Conservation (phyloP, 768 basidiomycete genomes). For the Suillus occidentalis region DNA sequence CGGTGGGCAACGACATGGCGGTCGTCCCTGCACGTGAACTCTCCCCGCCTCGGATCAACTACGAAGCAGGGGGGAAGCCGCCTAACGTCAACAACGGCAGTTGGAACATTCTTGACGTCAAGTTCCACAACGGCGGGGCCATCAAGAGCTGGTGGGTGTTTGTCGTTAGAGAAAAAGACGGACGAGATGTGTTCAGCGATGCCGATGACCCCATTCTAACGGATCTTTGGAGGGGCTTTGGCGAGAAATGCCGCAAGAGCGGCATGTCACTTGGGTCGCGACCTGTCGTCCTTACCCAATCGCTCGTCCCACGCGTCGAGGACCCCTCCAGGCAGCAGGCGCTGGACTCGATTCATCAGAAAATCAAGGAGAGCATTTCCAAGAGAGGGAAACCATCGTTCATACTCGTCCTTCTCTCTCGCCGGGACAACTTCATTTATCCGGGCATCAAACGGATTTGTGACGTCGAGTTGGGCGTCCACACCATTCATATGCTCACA, state of each 20-base stretch:
- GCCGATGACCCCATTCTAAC: constrained; percentile 40
- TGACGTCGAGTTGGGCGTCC: constrained; percentile 69
- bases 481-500: constrained; percentile 70
- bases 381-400: constrained; percentile 51
- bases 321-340: constrained; percentile 41
- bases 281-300: constrained; percentile 39
- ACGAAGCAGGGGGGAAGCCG: constrained; percentile 42
- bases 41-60: constrained; percentile 54
- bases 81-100: constrained; percentile 53
- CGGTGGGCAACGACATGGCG: constrained; percentile 57
- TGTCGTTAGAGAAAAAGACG: constrained; percentile 52
- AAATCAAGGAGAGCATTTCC: constrained; percentile 34
- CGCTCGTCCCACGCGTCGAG: constrained; percentile 5
- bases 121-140: constrained; percentile 57
- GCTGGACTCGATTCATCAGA: constrained; percentile 40
- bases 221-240: constrained; percentile 52
- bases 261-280: constrained; percentile 41
- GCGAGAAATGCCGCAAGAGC: constrained; percentile 51
- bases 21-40: constrained; percentile 67
- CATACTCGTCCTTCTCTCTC: constrained; percentile 68
- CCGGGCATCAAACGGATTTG: constrained; percentile 79
- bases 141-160: constrained; percentile 67
- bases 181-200: constrained; percentile 36
- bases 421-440: constrained; percentile 72
- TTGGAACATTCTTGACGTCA: constrained; percentile 77